phyloP scores from a whole-genome alignment of 2,329 filamentous ascomycete genomes.

The Metarhizium anisopliae region DNA sequence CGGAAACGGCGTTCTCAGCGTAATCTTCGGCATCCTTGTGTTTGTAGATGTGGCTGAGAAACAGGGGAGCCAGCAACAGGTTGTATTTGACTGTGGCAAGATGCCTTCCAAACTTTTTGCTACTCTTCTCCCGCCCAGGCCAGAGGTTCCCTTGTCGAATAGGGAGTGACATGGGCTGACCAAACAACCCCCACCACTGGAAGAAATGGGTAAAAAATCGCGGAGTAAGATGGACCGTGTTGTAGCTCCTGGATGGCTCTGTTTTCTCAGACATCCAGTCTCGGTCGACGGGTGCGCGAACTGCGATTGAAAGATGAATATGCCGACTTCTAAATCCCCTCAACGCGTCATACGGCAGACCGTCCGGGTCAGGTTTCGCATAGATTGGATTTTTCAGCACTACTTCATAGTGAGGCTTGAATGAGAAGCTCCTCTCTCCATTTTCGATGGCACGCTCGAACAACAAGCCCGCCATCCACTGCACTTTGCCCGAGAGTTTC shows the following conservation, averaged over 20 bases:
- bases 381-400: constrained; percentile 73
- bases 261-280: constrained; percentile 74
- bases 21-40: constrained; percentile 93
- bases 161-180: constrained; percentile 86
- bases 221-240: constrained; percentile 88
- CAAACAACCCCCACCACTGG: constrained; percentile 95
- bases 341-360: constrained; percentile 76
- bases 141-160: constrained; percentile 87
- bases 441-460: constrained; percentile 77
- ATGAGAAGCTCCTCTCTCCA: constrained; percentile 71
- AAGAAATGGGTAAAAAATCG: constrained; percentile 98
- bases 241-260: constrained; percentile 82
- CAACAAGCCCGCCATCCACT: constrained; percentile 82
- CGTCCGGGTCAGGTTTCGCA: constrained; percentile 50
- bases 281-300: constrained; percentile 76
- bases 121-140: constrained; percentile 89
- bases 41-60: constrained; percentile 95
- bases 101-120: constrained; percentile 96
- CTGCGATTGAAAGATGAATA: constrained; percentile 89
- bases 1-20: constrained; percentile 66
- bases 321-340: constrained; percentile 92
- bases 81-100: constrained; percentile 99
- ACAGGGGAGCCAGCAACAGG: constrained; percentile 80
- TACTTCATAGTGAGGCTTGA: constrained; percentile 87
- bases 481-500: constrained; percentile 95